Base-by-base conservation (phyloP, 208 protist species). In the Acanthamoeba lenticulata region DNA sequence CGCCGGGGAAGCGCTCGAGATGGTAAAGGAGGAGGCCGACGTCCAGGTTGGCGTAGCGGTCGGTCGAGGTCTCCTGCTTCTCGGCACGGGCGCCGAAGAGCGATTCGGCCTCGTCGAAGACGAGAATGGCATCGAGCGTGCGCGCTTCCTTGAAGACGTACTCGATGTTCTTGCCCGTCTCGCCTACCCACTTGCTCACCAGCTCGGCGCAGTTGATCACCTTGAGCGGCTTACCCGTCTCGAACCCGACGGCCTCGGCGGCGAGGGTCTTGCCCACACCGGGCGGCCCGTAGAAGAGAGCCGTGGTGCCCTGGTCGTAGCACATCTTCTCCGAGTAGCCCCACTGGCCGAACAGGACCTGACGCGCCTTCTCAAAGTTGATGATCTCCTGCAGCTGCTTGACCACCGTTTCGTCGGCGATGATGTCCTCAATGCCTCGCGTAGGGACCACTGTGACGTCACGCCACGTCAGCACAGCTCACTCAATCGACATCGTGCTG, bases 121-220 rank as follows among this genome's bases (percentile, higher is more conserved):
- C 94, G 19, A 97, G 72, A 6, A 97, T 74, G 55, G 90, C 95
- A 40, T 96, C 95, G 29, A 85, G 42, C 13, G 34, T 60, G 29
- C 81, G 45, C 9, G 94, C 92, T 29, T 96, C 93, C 49, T 94
- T 85, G 57, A 96, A 96, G 29, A 96, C 77, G 13, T 69, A 36
- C 44, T 96, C 94, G 55, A 96, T 96, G 93, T 96, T 94, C 91
- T 96, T 96, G 24, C 52, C 79, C 1, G 90, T 95, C 34, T 95
- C 94, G 67, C 95, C 95, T 2, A 95, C 94, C 34, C 90, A 96
- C 94, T 96, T 96, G 42, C 52, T 74, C 47, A 74, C 65, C n/a
- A 74, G 95, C 90, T 60, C 44, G 52, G 45, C 77, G 44, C 45
- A 86, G 45, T 57, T 86, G 44, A 86, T 86, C 21, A 57, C 77